Evolutionary conservation across 768 basidiomycete genomes (phyloP).

Genomic region (Leccinum obscurum): DNA sequence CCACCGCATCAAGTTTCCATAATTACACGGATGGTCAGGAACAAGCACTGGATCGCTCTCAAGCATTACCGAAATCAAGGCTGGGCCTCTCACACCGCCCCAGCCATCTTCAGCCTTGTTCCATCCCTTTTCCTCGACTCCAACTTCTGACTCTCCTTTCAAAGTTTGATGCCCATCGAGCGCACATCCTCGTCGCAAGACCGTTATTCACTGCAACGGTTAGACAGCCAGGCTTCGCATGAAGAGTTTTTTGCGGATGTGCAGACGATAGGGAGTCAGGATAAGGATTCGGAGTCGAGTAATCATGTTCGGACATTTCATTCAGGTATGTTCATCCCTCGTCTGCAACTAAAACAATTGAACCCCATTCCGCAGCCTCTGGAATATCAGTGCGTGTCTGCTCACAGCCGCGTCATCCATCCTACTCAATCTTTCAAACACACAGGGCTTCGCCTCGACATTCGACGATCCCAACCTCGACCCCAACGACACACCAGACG

Average conservation of each 20-base stretch:
- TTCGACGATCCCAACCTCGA: conserved; percentile 32
- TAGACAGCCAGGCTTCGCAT: conserved; percentile 1
- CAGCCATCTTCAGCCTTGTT: background rate
- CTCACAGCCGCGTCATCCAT: background rate
- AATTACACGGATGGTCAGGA: background rate
- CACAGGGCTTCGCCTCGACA: background rate
- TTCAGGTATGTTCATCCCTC: conserved; percentile 15
- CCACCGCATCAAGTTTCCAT: background rate
- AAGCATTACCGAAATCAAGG: background rate
- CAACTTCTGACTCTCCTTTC: background rate
- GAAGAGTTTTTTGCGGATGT: conserved; percentile 13
- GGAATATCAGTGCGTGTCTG: conserved; percentile 17
- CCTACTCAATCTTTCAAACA: background rate
- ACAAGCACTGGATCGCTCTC: background rate
- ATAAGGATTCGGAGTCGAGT: conserved; percentile 24
- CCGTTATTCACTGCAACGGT: conserved; percentile 14
- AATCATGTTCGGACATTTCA: conserved; percentile 14
- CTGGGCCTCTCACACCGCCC: background rate
- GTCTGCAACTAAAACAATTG: background rate
- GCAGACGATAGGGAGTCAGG: conserved; percentile 18
- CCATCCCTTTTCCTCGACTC: background rate
- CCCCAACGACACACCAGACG: conserved; percentile 2
- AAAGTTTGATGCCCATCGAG: conserved; percentile 23
- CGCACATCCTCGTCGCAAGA: conserved; percentile 12
- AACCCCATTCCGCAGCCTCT: conserved; percentile 14